phyloP scores from a whole-genome alignment of 1,284 basidiomycete genomes.

The Pseudozyma tsukubaensis region DNA sequence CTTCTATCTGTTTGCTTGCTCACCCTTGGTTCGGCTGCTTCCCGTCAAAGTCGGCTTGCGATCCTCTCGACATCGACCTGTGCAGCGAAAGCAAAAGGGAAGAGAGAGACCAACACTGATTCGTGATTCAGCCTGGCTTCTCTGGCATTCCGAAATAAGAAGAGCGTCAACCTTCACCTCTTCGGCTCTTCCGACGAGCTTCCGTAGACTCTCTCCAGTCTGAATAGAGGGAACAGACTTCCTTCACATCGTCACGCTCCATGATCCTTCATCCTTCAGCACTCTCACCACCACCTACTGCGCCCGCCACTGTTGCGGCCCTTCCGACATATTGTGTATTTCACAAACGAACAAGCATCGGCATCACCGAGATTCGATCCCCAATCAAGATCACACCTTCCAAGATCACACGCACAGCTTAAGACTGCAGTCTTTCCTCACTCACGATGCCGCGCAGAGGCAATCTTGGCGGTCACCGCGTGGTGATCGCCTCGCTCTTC shows the following conservation, averaged over 20 bases:
- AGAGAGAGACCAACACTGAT: neutral
- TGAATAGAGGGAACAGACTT: no score
- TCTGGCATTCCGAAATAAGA: neutral
- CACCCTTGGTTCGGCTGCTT: neutral
- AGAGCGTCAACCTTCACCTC: no score
- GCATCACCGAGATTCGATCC: neutral
- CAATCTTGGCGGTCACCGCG: conserved; percentile 56
- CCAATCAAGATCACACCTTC: neutral
- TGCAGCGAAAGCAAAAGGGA: neutral
- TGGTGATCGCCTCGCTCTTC: conserved; percentile 65
- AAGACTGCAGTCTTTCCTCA: neutral
- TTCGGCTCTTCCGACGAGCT: neutral
- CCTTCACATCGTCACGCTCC: neutral
- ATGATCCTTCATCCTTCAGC: neutral
- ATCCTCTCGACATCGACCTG: neutral
- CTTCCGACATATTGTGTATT: neutral
- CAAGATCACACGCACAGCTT: neutral
- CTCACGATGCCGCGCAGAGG: conserved; percentile 48
- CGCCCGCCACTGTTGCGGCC: no score
- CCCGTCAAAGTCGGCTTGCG: neutral
- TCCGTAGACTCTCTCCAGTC: neutral
- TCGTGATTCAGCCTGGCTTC: neutral
- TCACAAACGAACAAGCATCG: neutral
- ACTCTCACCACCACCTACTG: no score
- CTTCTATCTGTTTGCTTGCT: no score